Conservation (phyloP, 1,284 basidiomycete genomes). For the Ustanciosporium gigantosporum region DNA sequence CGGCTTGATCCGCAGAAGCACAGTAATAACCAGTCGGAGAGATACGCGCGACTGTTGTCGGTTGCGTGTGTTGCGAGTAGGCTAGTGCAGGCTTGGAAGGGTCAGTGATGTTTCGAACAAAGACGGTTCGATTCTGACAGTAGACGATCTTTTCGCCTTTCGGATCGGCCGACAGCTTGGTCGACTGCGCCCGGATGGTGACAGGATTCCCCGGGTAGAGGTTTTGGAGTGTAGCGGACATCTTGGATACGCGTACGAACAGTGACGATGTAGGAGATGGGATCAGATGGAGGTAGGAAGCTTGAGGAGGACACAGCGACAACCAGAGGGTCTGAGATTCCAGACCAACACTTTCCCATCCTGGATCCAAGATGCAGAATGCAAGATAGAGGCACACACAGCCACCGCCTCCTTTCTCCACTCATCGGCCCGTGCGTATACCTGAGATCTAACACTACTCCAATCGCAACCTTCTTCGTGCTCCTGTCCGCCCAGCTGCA, state of each 20-base stretch:
- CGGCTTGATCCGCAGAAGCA: constrained; percentile 68
- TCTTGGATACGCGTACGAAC: constrained; percentile 3
- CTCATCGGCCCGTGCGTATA: no score
- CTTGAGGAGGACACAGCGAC: no score
- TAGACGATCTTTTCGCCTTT: constrained; percentile 78
- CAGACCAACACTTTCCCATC: no score
- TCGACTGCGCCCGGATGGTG: constrained; percentile 69
- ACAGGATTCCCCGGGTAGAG: constrained; percentile 49
- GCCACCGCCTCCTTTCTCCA: no score
- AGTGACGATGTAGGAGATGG: background rate
- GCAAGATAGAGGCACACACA: no score
- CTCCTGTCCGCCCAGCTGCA: no score
- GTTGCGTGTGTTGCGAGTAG: constrained; percentile 80
- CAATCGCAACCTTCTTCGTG: no score
- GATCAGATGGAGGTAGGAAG: background rate
- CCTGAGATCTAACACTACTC: no score
- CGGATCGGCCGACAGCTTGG: constrained; percentile 74
- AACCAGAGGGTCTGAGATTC: no score
- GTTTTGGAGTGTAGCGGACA: constrained; percentile 33
- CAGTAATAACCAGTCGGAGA: constrained; percentile 94
- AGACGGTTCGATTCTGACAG: constrained; percentile 79
- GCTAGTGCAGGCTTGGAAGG: constrained; percentile 57
- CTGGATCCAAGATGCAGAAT: no score
- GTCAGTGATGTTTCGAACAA: constrained; percentile 63
- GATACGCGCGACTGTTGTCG: constrained; percentile 84